phyloP scores from a whole-genome alignment of 2,329 filamentous ascomycete genomes.

The Ceratocystis alfenasii region DNA sequence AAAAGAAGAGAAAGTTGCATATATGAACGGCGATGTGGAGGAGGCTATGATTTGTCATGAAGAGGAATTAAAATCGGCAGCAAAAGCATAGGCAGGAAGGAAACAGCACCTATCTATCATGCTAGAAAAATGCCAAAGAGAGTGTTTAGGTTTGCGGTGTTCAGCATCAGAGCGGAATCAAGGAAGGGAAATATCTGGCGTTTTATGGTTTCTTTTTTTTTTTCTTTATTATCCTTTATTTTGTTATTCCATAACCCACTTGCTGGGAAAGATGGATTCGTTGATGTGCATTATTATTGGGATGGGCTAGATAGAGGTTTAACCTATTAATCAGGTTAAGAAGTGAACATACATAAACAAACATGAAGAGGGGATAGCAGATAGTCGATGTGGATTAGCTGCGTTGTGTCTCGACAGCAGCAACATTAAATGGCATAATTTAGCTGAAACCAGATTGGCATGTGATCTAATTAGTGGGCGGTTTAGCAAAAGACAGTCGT shows the following conservation, averaged over 20 bases:
- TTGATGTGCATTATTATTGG: not conserved
- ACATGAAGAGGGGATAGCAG: too few species aligned
- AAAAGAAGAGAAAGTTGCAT: not conserved
- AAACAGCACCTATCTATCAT: not conserved
- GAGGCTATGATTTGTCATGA: not conserved
- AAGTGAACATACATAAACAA: too few species aligned
- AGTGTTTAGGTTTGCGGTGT: not conserved
- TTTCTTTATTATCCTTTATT: not conserved
- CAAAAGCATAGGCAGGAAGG: not conserved
- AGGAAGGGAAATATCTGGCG: not conserved
- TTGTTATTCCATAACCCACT: not conserved
- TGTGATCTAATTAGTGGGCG: too few species aligned
- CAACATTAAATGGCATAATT: too few species aligned
- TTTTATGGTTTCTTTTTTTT: not conserved
- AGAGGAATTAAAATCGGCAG: not conserved
- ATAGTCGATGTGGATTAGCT: too few species aligned
- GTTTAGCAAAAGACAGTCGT: not conserved
- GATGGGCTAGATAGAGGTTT: too few species aligned
- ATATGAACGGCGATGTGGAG: not conserved
- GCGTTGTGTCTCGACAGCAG: too few species aligned
- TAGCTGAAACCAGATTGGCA: too few species aligned
- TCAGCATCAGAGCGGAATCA: not conserved
- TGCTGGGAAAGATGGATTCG: not conserved
- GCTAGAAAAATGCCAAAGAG: not conserved
- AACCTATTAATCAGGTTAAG: too few species aligned